Conservation (phyloP, 2,329 filamentous ascomycete genomes). For the Scolecobasidium constrictum region DNA sequence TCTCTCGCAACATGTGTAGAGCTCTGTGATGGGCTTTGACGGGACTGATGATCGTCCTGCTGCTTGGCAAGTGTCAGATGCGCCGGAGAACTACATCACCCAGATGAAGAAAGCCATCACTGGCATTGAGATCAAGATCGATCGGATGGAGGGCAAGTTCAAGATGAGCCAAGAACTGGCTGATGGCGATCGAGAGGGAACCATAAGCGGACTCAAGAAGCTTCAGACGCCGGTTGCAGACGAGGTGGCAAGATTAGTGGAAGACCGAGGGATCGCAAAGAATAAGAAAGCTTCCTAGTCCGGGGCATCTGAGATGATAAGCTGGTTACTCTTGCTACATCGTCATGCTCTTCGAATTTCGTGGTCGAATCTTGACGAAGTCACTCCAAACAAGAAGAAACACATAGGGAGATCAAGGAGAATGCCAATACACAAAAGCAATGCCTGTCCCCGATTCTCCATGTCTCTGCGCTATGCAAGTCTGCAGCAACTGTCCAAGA, state of each 20-base stretch:
- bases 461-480: too few species aligned
- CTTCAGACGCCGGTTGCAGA: background rate
- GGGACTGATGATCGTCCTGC: conserved; percentile 23
- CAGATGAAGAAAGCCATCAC: conserved; percentile 49
- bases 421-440: too few species aligned
- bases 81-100: conserved; percentile 45
- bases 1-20: conserved; percentile 42
- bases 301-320: too few species aligned
- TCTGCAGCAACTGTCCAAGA: too few species aligned
- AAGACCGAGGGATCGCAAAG: background rate
- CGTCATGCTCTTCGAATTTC: too few species aligned
- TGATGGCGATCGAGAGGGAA: conserved; percentile 6
- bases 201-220: background rate
- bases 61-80: conserved; percentile 48
- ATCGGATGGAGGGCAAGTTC: conserved; percentile 17
- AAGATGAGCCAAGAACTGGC: conserved; percentile 15
- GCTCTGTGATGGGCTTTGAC: conserved; percentile 45
- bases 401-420: too few species aligned
- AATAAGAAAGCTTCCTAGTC: background rate
- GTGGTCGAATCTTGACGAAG: too few species aligned
- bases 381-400: too few species aligned
- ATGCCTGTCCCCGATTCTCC: too few species aligned
- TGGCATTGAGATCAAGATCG: conserved; percentile 27
- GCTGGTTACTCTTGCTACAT: too few species aligned
- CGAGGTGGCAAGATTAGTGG: background rate